Base-by-base conservation (phyloP, 2,329 filamentous ascomycete genomes). In the Colletotrichum trifolii region DNA sequence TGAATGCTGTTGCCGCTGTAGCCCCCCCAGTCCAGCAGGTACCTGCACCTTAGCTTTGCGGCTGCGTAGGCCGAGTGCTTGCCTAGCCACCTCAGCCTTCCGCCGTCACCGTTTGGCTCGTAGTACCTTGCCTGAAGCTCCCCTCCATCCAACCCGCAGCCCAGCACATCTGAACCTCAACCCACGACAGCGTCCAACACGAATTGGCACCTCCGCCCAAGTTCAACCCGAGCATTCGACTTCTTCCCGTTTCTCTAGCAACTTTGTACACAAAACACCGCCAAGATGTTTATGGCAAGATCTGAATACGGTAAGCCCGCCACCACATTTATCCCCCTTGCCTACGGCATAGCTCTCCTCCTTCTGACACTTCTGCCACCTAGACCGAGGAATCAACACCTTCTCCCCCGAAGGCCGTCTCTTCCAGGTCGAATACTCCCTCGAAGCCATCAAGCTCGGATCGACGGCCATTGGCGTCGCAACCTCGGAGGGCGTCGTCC, bases 341-440 rank as follows among this genome's bases (percentile, higher is more conserved):
- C 25, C 25, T 5, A 25, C 5, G 25, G 25, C 25, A 25, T 25
- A 25, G 25, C 69, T 68, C 69, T 68, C 67, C 70, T 66, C 55
- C 60, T 69, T 80, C 78, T 71, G 58, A 47, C 67, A 49, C 33
- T 13, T n/a, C 60, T 49, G 60, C 52, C 50, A 63, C 68, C 39
- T 50, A 54, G 54, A 25, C 54, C 65, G 56, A 17, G 67, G 67
- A 52, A 68, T 68, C 61, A n/a, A 25, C 88, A 99, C 96, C 87
- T 99, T 99, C 89, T 99, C 96, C 74, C 96, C 96, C 67, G 96
- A 99, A 88, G 96, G 96, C 76, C 96, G 96, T 82, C 92, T 99
- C 80, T 99, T 99, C 88, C 96, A 99, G 85, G 96, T 99, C 85
- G 96, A 99, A 91, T 99, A 99, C 89, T 98, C 96, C 66, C 91